phyloP scores from a whole-genome alignment of 2,329 filamentous ascomycete species.

The Aspergillus ruber region DNA sequence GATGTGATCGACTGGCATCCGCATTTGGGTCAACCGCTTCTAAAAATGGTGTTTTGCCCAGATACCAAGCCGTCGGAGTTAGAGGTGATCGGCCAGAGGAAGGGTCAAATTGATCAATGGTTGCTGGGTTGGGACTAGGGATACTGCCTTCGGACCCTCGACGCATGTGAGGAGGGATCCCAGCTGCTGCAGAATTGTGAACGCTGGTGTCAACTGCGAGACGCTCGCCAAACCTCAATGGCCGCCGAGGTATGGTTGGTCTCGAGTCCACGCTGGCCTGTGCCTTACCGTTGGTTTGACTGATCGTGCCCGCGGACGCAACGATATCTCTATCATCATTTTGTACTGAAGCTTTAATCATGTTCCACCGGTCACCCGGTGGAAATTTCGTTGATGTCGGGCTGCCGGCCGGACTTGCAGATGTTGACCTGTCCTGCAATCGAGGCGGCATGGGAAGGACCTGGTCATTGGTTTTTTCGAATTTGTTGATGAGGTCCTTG shows the following conservation, averaged over 20 bases:
- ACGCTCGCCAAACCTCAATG: slow-evolving; percentile 67
- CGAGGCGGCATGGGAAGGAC: slow-evolving; percentile 36
- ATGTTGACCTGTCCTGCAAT: slow-evolving; percentile 18
- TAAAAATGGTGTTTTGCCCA: slow-evolving; percentile 38
- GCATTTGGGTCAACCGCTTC: slow-evolving; percentile 31
- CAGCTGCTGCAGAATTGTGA: slow-evolving; percentile 50
- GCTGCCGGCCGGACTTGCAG: slow-evolving; percentile 32
- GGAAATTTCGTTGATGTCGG: slow-evolving; percentile 16
- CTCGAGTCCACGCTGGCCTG: slow-evolving; percentile 1
- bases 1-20: slow-evolving; percentile 23
- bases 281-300: slow-evolving; percentile 2
- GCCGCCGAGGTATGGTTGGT: slow-evolving; percentile 40
- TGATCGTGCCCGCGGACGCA: slow-evolving; percentile 4
- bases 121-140: slow-evolving; percentile 44
- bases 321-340: slow-evolving; percentile 2
- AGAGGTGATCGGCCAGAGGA: slow-evolving; percentile 50
- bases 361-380: slow-evolving; percentile 12
- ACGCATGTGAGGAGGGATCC: slow-evolving; percentile 52
- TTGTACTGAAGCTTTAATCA: slow-evolving; percentile 7
- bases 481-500: slow-evolving; percentile 71
- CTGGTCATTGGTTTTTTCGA: slow-evolving; percentile 58
- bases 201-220: slow-evolving; percentile 53
- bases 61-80: slow-evolving; percentile 64
- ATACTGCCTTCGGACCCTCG: slow-evolving; percentile 68
- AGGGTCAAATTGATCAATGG: slow-evolving; percentile 31